These are phyloP conservation scores for Aspergillus transmontanensis DNA, from an alignment of 2,329 filamentous ascomycete species.

Conservation along the genomic window DNA sequence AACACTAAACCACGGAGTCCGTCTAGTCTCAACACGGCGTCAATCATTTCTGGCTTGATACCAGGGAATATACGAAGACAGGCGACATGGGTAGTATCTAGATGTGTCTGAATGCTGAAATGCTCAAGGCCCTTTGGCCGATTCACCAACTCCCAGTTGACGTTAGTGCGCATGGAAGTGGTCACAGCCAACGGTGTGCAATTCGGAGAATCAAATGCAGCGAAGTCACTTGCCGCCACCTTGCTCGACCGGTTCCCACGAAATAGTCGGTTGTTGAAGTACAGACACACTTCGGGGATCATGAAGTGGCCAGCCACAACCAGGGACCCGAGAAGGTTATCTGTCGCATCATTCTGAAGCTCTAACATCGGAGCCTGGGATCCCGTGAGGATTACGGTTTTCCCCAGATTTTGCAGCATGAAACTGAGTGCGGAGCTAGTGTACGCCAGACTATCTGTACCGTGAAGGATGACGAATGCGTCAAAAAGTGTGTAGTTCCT, in stretches of 20 bases:
- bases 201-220: slow-evolving; percentile 89
- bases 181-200: slow-evolving; percentile 78
- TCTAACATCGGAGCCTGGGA: slow-evolving; percentile 86
- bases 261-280: slow-evolving; percentile 90
- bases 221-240: slow-evolving; percentile 81
- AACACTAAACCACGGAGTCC: slow-evolving; percentile 79
- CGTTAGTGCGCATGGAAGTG: slow-evolving; percentile 76
- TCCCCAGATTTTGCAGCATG: slow-evolving; percentile 88
- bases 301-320: slow-evolving; percentile 91
- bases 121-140: slow-evolving; percentile 73
- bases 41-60: slow-evolving; percentile 91
- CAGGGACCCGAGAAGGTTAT: slow-evolving; percentile 84
- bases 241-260: slow-evolving; percentile 88
- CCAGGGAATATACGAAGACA: slow-evolving; percentile 89
- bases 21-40: slow-evolving; percentile 76
- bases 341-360: slow-evolving; percentile 86
- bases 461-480: slow-evolving; percentile 87
- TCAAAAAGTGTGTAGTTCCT: slow-evolving; percentile 88
- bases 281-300: slow-evolving; percentile 89
- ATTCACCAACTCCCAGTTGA: slow-evolving; percentile 77
- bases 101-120: slow-evolving; percentile 72
- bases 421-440: slow-evolving; percentile 89
- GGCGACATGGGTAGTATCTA: slow-evolving; percentile 86
- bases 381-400: slow-evolving; percentile 84
- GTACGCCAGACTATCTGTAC: slow-evolving; percentile 87